Percentiles rank a stretch among this genome's conserved stretches.
phyloP scores from a whole-genome alignment of 352 stramenopile genomes.

The Pythium sp. region DNA sequence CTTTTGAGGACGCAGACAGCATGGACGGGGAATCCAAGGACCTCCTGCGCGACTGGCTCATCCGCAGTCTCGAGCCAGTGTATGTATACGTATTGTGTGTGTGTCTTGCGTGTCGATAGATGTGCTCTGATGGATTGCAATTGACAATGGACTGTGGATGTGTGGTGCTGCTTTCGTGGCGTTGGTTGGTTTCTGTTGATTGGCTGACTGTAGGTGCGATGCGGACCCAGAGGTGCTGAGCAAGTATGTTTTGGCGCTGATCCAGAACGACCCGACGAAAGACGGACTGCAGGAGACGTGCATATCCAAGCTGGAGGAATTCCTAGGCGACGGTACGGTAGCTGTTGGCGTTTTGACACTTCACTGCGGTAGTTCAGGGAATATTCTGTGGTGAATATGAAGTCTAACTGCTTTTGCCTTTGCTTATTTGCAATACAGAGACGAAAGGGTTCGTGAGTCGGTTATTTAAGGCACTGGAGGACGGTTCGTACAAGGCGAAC shows the following conservation, averaged over 20 bases:
- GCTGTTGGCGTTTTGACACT: background rate
- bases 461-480: conserved; percentile 66
- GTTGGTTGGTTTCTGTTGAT: conserved; percentile 8
- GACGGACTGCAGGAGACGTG: conserved; percentile 66
- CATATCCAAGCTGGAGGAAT: conserved; percentile 79
- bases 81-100: conserved; percentile 27
- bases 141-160: background rate
- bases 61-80: conserved; percentile 83
- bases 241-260: conserved; percentile 85
- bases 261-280: conserved; percentile 81
- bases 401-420: conserved; percentile 7
- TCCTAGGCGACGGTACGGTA: conserved; percentile 73
- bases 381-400: background rate
- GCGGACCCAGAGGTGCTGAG: conserved; percentile 83
- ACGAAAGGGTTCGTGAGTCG: conserved; percentile 68
- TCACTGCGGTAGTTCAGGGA: too few species aligned
- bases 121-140: conserved; percentile 1
- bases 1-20: conserved; percentile 1
- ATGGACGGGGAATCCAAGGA: conserved; percentile 83
- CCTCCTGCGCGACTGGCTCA: conserved; percentile 84
- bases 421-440: conserved; percentile 34
- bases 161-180: conserved; percentile 1
- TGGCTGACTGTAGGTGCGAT: conserved; percentile 55
- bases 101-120: background rate
- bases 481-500: conserved; percentile 48